Conservation (phyloP, 208 protist species). For the Lotmaria passim region DNA sequence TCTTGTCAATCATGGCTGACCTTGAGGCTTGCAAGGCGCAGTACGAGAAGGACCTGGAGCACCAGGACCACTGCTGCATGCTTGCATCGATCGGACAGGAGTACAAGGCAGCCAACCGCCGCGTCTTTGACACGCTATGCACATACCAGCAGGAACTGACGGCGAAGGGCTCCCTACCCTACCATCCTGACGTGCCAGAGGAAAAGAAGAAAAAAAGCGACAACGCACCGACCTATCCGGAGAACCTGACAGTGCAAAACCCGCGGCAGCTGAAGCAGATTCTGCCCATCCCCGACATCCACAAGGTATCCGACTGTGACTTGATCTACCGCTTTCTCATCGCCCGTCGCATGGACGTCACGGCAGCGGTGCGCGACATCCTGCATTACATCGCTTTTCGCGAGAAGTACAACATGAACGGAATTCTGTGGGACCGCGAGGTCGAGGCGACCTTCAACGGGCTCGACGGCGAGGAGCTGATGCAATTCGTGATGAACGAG, state of each 20-base stretch:
- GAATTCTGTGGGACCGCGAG: slow-evolving; percentile 57
- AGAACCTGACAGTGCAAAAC: slow-evolving; percentile 36
- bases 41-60: slow-evolving; percentile 49
- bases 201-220: slow-evolving; percentile 28
- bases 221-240: slow-evolving; percentile 39
- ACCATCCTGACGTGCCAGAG: slow-evolving; percentile 22
- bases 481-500: slow-evolving; percentile 39
- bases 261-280: slow-evolving; percentile 46
- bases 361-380: slow-evolving; percentile 39
- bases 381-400: slow-evolving; percentile 61
- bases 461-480: slow-evolving; percentile 54
- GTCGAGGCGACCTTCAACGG: slow-evolving; percentile 52
- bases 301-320: slow-evolving; percentile 67
- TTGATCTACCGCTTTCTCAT: slow-evolving; percentile 70
- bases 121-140: slow-evolving; percentile 42
- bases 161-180: slow-evolving; percentile 38
- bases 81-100: slow-evolving; percentile 33
- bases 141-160: slow-evolving; percentile 46
- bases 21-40: slow-evolving; percentile 48
- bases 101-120: slow-evolving; percentile 43
- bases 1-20: slow-evolving; percentile 10
- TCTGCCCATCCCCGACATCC: slow-evolving; percentile 59
- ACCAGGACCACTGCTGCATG: slow-evolving; percentile 50
- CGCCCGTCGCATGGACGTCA: slow-evolving; percentile 44
- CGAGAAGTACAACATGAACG: slow-evolving; percentile 56